Base-by-base conservation (phyloP, 2,329 filamentous ascomycete species). In the Pezicula neosporulosa region DNA sequence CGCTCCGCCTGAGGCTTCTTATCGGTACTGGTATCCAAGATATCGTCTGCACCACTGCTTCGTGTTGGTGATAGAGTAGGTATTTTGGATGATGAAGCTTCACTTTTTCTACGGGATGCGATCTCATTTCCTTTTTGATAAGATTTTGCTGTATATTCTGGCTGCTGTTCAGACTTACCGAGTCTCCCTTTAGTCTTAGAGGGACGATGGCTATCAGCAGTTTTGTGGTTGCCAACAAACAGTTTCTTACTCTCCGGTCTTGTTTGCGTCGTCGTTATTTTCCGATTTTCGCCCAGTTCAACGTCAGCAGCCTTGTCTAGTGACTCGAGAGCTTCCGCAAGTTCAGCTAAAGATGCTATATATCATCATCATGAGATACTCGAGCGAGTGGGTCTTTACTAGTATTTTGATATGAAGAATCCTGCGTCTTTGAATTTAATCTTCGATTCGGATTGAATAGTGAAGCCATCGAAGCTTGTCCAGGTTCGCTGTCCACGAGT, bases 281-380 rank as follows among this genome's bases (percentile, higher is more conserved):
- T 41, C 30, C 27, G 18, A 12, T 35, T 10, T 38, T 19, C 28
- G 18, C 28, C 24, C 35, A n/a, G 13, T 24, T 42, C 39, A 18
- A 19, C 18, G 24, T 21, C 33, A 15, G 27, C 16, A 5, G 10
- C 4, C 21, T 38, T n/a, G 16, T 42, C 35, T 47, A 30, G 38
- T 28, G 37, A 45, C 15, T 52, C 43, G 37, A 63, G 41, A 36
- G 54, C 60, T 41, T 55, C 44, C 10, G 59, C 60, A 12, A 65
- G 54, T 24, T 48, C 44, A 12, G 49, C 55, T 39, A 65, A 56
- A 19, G 63, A 65, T 15, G 58, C 56, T 7, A 55, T 7, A 55
- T 37, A 46, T 65, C 62, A 33, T 65, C 57, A 28, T 61, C 56
- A 16, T 54, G 53, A 28, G 62, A 63, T 18, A 63, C 49, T 37